These are phyloP conservation scores for Dictyostelium citrinum DNA, from an alignment of 78 protist species.

Conservation along the genomic window DNA sequence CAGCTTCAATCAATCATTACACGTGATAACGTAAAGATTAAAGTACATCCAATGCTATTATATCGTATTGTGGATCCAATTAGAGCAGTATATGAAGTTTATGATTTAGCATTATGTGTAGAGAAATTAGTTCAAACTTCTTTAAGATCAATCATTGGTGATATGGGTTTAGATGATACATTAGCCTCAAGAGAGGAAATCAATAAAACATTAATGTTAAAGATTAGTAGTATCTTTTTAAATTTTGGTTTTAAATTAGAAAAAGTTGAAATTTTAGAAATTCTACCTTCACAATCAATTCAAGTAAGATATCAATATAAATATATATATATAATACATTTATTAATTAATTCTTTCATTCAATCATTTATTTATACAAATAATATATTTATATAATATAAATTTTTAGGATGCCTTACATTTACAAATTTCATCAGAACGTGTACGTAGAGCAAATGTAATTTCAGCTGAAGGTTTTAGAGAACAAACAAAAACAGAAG, in stretches of 20 bases:
- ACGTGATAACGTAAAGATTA: slow-evolving; percentile 14
- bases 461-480: slow-evolving; percentile 15
- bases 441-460: slow-evolving; percentile 1
- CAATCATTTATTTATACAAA: too few relatives aligned
- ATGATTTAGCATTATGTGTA: slow-evolving; percentile 9
- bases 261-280: slow-evolving; percentile 10
- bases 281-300: neutral
- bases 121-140: slow-evolving; percentile 8
- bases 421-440: slow-evolving; percentile 7
- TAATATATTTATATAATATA: too few relatives aligned
- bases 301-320: neutral
- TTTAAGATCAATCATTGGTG: slow-evolving; percentile 19
- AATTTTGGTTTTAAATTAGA: slow-evolving; percentile 15
- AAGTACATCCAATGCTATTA: slow-evolving; percentile 15
- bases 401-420: neutral
- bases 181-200: slow-evolving; percentile 10
- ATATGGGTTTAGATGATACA: slow-evolving; percentile 20
- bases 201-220: neutral
- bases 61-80: slow-evolving; percentile 3
- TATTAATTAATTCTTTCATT: too few relatives aligned
- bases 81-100: slow-evolving; percentile 27
- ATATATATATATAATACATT: too few relatives aligned
- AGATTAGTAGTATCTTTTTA: neutral
- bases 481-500: slow-evolving; percentile 26
- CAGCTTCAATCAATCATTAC: slow-evolving; percentile 8